Conservation (phyloP, 2,329 filamentous ascomycete genomes). For the Fusarium sp. region DNA sequence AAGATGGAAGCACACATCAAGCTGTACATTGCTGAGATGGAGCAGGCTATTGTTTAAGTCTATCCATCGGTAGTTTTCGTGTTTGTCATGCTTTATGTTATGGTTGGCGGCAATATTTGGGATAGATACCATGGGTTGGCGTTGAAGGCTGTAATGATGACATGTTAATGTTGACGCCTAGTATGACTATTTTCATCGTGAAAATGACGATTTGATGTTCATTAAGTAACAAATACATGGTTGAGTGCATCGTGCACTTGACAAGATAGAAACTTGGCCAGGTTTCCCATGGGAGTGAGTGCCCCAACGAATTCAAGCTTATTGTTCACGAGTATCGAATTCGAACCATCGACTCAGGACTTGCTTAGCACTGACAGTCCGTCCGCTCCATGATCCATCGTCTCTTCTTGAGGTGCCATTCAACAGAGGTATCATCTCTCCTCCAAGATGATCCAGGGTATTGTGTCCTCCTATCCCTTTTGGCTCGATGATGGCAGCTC, state of each 20-base stretch:
- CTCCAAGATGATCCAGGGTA: constrained; percentile 52
- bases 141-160: constrained; percentile 45
- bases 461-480: constrained; percentile 42
- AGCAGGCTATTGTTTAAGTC: constrained; percentile 73
- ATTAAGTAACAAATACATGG: background rate
- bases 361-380: constrained; percentile 64
- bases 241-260: background rate
- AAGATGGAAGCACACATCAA: constrained; percentile 98
- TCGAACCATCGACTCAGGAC: constrained; percentile 73
- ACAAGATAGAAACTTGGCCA: background rate
- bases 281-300: background rate
- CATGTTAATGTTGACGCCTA: constrained; percentile 20
- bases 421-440: constrained; percentile 68
- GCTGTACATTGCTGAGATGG: constrained; percentile 98
- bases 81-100: constrained; percentile 23
- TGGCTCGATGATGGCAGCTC: constrained; percentile 60
- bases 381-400: constrained; percentile 65
- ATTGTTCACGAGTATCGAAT: constrained; percentile 20
- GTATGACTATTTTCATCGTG: constrained; percentile 13
- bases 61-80: background rate
- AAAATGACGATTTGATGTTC: constrained; percentile 10
- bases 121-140: constrained; percentile 52
- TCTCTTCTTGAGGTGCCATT: constrained; percentile 63
- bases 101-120: constrained; percentile 27
- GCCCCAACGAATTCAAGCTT: background rate